Base-by-base conservation (phyloP, 768 basidiomycete species). In the Sutorius australiensis region DNA sequence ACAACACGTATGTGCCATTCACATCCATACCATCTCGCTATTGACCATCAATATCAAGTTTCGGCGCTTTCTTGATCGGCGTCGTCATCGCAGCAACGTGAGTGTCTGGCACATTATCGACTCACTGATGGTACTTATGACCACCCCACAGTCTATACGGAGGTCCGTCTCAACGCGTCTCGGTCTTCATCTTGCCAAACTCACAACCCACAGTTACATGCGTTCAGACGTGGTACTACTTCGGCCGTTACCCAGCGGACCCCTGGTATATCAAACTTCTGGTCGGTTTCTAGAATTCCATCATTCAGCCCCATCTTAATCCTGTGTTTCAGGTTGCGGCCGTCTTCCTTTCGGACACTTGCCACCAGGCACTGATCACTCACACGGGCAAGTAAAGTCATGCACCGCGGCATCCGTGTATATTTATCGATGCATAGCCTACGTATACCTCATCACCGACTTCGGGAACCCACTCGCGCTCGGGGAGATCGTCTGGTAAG, bases 171-270 rank as follows among this genome's bases (percentile, higher is more conserved):
- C 16, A 33, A 32, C 13, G 3, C 24, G 16, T 34, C 32, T 59
- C 44, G 41, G 46, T 54, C 31, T 41, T 34, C 37, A 5, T n/a
- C 17, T n/a, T 17, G 33, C 58, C 31, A 55, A 67, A 13, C 38
- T 28, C 11, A 10, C 30, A 33, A 42, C 7, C 37, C 0, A 36
- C 40, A 84, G 83, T 84, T 19, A 82, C 82, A 13, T 71, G 73
- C 51, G 72, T 84, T 13, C 83, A 84, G 63, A 73, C 77, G 2
- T 82, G 74, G 73, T 83, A 78, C 57, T 84, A 83, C 61, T 83
- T 68, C 48, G 70, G 67, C 16, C 75, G 53, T 3, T 70, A 83
- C 60, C 76, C 79, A 50, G 71, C 68, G 33, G 82, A 84, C 64
- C 63, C 68, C 27, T 82, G 80, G 81, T 67, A 73, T 7, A 72